Percentiles rank a stretch among this genome's conserved stretches.
These are phyloP conservation scores for Debaryomyces prosopidis DNA, from an alignment of 805 yeast genomes.

Conservation along the genomic window DNA sequence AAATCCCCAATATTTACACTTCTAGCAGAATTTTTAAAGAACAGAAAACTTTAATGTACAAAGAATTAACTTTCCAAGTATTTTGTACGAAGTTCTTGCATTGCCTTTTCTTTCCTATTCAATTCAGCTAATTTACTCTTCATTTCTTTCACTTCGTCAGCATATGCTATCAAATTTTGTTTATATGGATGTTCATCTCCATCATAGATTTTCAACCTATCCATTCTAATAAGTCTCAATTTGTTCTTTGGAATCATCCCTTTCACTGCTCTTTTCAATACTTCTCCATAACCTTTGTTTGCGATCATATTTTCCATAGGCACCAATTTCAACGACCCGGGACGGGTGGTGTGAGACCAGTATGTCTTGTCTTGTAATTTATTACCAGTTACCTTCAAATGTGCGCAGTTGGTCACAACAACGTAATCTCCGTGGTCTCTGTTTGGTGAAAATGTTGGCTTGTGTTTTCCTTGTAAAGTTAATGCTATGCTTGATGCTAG, in stretches of 20 bases:
- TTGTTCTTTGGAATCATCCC: slow-evolving; percentile 96
- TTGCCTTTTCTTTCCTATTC: slow-evolving; percentile 30
- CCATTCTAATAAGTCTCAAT: slow-evolving; percentile 74
- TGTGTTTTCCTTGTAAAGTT: slow-evolving; percentile 94
- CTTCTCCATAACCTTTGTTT: slow-evolving; percentile 86
- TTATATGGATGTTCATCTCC: slow-evolving; percentile 87
- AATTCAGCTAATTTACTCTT: slow-evolving; percentile 42
- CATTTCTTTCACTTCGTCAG: slow-evolving; percentile 67
- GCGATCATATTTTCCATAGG: slow-evolving; percentile 76
- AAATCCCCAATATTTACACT: not conserved
- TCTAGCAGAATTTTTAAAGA: not conserved
- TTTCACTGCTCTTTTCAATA: slow-evolving; percentile 82
- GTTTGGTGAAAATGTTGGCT: slow-evolving; percentile 74
- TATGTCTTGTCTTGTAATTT: slow-evolving; percentile 79
- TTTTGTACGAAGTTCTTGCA: slow-evolving; percentile 34
- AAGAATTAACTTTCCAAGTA: slow-evolving; percentile 19
- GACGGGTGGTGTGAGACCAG: slow-evolving; percentile 86
- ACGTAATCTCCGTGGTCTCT: slow-evolving; percentile 95
- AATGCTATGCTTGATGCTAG: slow-evolving; percentile 86
- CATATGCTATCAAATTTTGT: slow-evolving; percentile 80
- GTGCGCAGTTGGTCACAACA: slow-evolving; percentile 89
- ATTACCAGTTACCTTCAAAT: slow-evolving; percentile 79
- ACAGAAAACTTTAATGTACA: not conserved
- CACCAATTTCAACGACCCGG: slow-evolving; percentile 82
- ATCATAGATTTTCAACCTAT: slow-evolving; percentile 82